Evolutionary conservation across 2,329 filamentous ascomycete genomes (phyloP).

Genomic region (Hymenoscyphus fructigenus): DNA sequence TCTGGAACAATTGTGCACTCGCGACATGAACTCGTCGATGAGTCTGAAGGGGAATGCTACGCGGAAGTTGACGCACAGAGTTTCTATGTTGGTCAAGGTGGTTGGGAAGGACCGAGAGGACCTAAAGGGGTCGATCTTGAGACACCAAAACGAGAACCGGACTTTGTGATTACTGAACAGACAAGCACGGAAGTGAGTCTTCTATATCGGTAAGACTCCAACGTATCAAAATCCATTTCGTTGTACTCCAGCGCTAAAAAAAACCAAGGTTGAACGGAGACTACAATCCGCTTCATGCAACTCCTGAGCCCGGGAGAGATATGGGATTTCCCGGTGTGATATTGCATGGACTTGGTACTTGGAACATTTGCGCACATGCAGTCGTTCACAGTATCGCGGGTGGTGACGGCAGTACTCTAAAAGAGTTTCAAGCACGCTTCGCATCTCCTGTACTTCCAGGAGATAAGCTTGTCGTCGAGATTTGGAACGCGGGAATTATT

Average conservation of each 20-base stretch:
- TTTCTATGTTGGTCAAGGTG: slow-evolving; percentile 48
- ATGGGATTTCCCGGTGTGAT: slow-evolving; percentile 89
- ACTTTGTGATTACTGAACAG: slow-evolving; percentile 65
- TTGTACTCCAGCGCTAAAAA: background rate
- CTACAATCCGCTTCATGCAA: slow-evolving; percentile 88
- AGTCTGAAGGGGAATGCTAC: slow-evolving; percentile 36
- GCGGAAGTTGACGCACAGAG: slow-evolving; percentile 41
- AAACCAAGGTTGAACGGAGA: slow-evolving; percentile 68
- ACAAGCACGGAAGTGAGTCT: slow-evolving; percentile 69
- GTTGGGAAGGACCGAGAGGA: slow-evolving; percentile 56
- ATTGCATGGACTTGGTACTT: slow-evolving; percentile 84
- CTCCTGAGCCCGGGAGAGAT: slow-evolving; percentile 75
- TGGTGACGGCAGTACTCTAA: slow-evolving; percentile 74
- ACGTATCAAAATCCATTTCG: background rate
- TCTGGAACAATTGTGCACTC: slow-evolving; percentile 12
- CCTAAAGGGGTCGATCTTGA: slow-evolving; percentile 73
- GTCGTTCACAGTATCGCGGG: slow-evolving; percentile 69
- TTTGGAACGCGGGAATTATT: slow-evolving; percentile 67
- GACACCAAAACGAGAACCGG: slow-evolving; percentile 67
- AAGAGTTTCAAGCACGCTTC: slow-evolving; percentile 86
- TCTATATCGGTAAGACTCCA: slow-evolving; percentile 54
- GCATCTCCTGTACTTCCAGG: slow-evolving; percentile 80
- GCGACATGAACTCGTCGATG: slow-evolving; percentile 7
- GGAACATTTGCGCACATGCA: slow-evolving; percentile 73
- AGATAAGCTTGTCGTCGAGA: slow-evolving; percentile 73